Percentiles rank a stretch among this genome's conserved stretches.
Evolutionary conservation across 352 stramenopile species (phyloP).

Genomic region (Aphanomyces astaci): DNA sequence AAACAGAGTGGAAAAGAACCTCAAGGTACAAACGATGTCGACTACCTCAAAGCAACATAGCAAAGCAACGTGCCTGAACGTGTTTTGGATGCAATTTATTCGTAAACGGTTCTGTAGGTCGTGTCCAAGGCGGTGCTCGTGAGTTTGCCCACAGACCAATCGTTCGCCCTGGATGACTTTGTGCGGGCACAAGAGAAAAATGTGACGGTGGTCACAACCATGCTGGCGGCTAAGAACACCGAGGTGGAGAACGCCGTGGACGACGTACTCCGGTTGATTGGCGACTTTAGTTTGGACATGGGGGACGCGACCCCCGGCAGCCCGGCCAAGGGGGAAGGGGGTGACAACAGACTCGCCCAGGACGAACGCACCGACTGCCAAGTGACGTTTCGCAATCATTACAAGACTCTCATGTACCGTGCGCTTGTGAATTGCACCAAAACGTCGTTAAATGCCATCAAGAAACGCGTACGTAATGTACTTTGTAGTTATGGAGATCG

Average conservation of each 20-base stretch:
- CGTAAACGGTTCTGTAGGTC: slow-evolving; percentile 24
- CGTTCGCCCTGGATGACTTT: slow-evolving; percentile 82
- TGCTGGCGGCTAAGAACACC: slow-evolving; percentile 71
- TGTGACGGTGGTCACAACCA: slow-evolving; percentile 45
- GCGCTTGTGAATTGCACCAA: slow-evolving; percentile 75
- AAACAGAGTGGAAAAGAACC: slow-evolving; percentile 77
- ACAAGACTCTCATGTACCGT: slow-evolving; percentile 75
- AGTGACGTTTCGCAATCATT: slow-evolving; percentile 52
- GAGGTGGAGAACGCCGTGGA: slow-evolving; percentile 84
- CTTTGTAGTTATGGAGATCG: not conserved
- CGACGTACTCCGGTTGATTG: slow-evolving; percentile 60
- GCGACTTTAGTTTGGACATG: slow-evolving; percentile 55
- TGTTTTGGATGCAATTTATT: no score
- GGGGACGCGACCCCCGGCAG: slow-evolving; percentile 15
- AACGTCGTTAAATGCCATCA: slow-evolving; percentile 68
- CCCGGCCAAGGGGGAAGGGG: slow-evolving; percentile 7
- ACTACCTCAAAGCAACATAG: not conserved
- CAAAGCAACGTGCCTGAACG: not conserved
- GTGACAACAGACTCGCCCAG: slow-evolving; percentile 16
- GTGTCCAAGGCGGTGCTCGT: slow-evolving; percentile 72
- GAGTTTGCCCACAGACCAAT: slow-evolving; percentile 66
- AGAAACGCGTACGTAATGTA: slow-evolving; percentile 43
- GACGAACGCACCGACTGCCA: slow-evolving; percentile 30
- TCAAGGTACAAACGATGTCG: slow-evolving; percentile 34
- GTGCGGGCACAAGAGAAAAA: slow-evolving; percentile 75